A percentile compares a stretch with the other conserved stretches of the same genome.
Evolutionary conservation across 352 stramenopile genomes (phyloP).

Genomic region (Phytophthora agathidicida): DNA sequence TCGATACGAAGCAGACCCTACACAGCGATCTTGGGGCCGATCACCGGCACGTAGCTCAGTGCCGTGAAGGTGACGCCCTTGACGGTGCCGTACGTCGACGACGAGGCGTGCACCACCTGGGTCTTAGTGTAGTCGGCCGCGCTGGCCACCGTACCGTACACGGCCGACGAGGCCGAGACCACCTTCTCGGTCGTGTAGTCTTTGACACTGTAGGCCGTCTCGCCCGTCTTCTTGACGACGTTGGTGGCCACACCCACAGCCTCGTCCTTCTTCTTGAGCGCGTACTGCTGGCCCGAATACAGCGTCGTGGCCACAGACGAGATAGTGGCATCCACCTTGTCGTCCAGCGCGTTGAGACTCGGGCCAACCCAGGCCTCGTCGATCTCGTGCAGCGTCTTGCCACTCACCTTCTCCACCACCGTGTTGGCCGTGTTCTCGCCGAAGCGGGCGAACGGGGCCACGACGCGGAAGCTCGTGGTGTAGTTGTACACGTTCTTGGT

Average conservation of each 20-base stretch:
- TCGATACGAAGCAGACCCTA: too few species aligned
- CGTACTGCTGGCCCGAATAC: constrained; percentile 63
- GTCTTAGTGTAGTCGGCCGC: constrained; percentile 64
- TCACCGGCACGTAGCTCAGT: constrained; percentile 61
- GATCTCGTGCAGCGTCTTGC: constrained; percentile 65
- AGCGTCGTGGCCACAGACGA: constrained; percentile 69
- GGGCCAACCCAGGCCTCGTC: constrained; percentile 64
- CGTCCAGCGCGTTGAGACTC: constrained; percentile 65
- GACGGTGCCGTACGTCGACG: constrained; percentile 62
- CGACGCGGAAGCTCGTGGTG: constrained; percentile 77
- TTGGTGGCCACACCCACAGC: constrained; percentile 44
- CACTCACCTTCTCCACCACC: constrained; percentile 60
- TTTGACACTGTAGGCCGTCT: constrained; percentile 49
- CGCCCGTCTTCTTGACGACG: constrained; percentile 46
- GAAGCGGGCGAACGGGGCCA: constrained; percentile 65
- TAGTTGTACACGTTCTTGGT: constrained; percentile 85
- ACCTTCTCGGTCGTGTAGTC: constrained; percentile 66
- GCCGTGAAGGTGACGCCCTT: constrained; percentile 63
- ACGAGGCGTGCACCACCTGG: constrained; percentile 71
- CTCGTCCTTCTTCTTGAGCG: constrained; percentile 71
- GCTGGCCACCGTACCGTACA: constrained; percentile 44
- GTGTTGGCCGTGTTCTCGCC: constrained; percentile 72
- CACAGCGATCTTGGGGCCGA: constrained; percentile 82
- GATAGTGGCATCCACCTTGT: constrained; percentile 76
- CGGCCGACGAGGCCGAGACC: constrained; percentile 24